Base-by-base conservation (phyloP, 2,329 filamentous ascomycete species). In the Nemania bipapillata region DNA sequence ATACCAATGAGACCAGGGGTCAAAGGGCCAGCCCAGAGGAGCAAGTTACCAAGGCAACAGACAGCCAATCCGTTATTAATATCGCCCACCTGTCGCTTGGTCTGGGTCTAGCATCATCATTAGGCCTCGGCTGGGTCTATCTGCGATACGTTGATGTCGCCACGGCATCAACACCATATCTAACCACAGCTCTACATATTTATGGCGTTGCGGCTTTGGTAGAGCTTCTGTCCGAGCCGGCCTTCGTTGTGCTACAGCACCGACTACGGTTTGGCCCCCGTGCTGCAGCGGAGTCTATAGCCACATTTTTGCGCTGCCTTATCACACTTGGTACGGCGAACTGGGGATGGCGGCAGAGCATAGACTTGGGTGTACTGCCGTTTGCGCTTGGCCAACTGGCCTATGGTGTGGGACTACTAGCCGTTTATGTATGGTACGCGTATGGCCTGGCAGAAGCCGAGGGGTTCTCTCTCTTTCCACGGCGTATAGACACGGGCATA, bases 361-460 rank as follows among this genome's bases (percentile, higher is more conserved):
- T 83, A 22, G 85, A 91, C 65, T 77, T 92, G 1, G 95, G 94
- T 5, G 91, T 94, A 0, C 81, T 98, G 55, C 94, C 96, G 0
- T 98, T 98, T 80, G 96, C 95, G 0, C 81, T 94, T 15, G 96
- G 96, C 11, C 94, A 98, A 80, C 80, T 95, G 35, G 86, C 86
- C 9, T 97, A 97, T 80, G 91, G 92, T 0, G 40, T 85, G 6
- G 84, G 87, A 0, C 82, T 98, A 17, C 81, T 95, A 1, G 77
- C 84, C 4, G 88, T 95, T 24, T 99, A 98, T 77, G 79, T 85
- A 6, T 82, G 86, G 77, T 86, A 87, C 11, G 89, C 90, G n/a
- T 80, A 83, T 56, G 78, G 83, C 0, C 81, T 92, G 5, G 86
- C 91, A 0, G 81, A 79, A 1, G 69, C 78, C 0, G 85, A 87